These are phyloP conservation scores for Leptomonas seymouri DNA, from an alignment of 208 protist genomes.

Conservation along the genomic window DNA sequence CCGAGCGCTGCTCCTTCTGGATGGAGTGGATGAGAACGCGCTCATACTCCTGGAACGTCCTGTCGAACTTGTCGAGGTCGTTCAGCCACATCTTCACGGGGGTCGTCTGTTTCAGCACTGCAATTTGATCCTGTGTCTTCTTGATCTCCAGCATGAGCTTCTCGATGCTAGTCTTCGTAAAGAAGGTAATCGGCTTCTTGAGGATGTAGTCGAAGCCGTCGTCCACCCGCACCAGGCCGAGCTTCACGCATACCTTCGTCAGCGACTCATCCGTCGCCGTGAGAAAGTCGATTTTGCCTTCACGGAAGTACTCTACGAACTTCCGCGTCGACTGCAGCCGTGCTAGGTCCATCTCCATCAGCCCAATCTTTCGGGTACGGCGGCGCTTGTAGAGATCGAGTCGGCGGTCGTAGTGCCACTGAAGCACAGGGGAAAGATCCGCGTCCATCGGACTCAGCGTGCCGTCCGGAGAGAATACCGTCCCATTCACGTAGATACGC, in stretches of 20 bases:
- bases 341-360: constrained; percentile 74
- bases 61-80: constrained; percentile 93
- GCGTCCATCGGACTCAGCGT: constrained; percentile 79
- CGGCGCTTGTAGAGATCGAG: constrained; percentile 90
- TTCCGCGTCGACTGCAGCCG: constrained; percentile 72
- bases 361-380: constrained; percentile 66
- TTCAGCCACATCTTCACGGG: constrained; percentile 87
- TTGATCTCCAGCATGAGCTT: constrained; percentile 71
- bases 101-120: constrained; percentile 79
- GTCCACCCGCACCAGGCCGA: constrained; percentile 76
- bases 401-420: constrained; percentile 93
- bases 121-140: constrained; percentile 63
- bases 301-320: constrained; percentile 88
- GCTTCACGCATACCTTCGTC: constrained; percentile 61
- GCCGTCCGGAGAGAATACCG: constrained; percentile 84
- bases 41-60: constrained; percentile 80
- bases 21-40: constrained; percentile 67
- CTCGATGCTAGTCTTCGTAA: constrained; percentile 83
- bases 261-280: constrained; percentile 81
- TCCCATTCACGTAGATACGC: constrained; percentile 85
- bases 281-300: constrained; percentile 86
- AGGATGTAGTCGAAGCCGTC: constrained; percentile 88
- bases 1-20: constrained; percentile 72
- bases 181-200: constrained; percentile 89
- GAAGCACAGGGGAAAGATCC: constrained; percentile 74